Base-by-base conservation (phyloP, 192 early-diverging fungal species). In the Coemansia sp. region DNA sequence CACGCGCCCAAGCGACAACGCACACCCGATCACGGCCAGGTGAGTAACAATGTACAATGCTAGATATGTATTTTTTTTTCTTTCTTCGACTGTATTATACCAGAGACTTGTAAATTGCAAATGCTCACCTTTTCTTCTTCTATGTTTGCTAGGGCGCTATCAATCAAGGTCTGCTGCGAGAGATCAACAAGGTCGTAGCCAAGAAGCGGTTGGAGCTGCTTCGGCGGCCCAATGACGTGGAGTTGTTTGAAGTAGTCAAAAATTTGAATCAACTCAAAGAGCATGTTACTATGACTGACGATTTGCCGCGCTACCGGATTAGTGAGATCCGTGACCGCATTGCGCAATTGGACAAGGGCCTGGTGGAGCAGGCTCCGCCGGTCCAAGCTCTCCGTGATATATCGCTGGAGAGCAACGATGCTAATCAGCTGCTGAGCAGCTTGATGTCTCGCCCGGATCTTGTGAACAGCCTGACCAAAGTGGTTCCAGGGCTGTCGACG, bases 121-220 rank as follows among this genome's bases (percentile, higher is more conserved):
- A 16, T 53, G 32, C 59, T 52, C 63, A 42, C 62, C 16, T 63
- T 33, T 67, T 44, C 62, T 4, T 26, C 62, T 4, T 26, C 26
- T 13, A 14, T 53, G 28, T 53, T 37, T 26, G 68, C 26, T 81
- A 81, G 78, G 73, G 46, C 6, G 28, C 43, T 32, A 38, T 42
- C 44, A 75, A 72, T 66, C 74, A 73, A 19, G 63, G 55, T 3
- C 63, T 81, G 67, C 59, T 81, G 33, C 78, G 70, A 52, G 70
- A 73, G 44, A 70, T 81, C 35, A 67, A 73, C 62, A 69, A 57
- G 43, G 40, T 76, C 16, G 49, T 81, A 42, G 35, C 69, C 11
- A 81, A 81, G 37, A 81, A 81, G 67, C 64, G 72, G 37, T 70
- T 81, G 7, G 78, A 81, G 64, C 52, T 76, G 47, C 64, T 76